Base-by-base conservation (phyloP, 1,284 basidiomycete species). In the Somion occarium region DNA sequence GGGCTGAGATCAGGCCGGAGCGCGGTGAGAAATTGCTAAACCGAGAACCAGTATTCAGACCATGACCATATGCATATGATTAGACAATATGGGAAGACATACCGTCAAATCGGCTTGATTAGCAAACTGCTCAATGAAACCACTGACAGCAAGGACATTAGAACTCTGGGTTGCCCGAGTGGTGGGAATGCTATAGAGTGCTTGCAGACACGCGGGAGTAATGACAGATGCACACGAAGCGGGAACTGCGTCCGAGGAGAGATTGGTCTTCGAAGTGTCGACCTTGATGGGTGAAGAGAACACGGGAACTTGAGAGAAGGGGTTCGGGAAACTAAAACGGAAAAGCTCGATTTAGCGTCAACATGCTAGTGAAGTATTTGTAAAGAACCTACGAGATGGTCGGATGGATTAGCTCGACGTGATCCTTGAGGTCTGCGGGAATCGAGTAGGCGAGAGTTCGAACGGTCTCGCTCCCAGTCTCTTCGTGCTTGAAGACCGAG, bases 61-160 rank as follows among this genome's bases (percentile, higher is more conserved):
- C 39, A 37, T 9, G 39, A 41, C 7, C 9, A 15, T 5, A 18
- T 41, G 9, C 39, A 15, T 15, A 9, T 19, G 18, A 41, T 15
- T n/a, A n/a, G 13, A 15, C 15, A 12, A 42, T 46, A 38, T 38
- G n/a, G 46, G 52, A n/a, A 46, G 26, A 49, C 38, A 13, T 25
- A 71, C 69, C 60, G 68, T 65, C 20, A 81, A 68, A 62, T 82
- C 79, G 22, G 71, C 69, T 38, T 66, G 62, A 60, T 74, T 80
- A 3, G 79, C 80, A 60, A 71, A 83, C 56, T 81, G 68, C 3
- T 73, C 62, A n/a, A 82, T 72, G 58, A 80, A 83, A 13, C 82
- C 82, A 19, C 75, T 74, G 50, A 84, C 72, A 49, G 78, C 82
- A 27, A 84, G 68, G 27, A 65, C 72, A 61, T 80, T 83, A 25